Conservation (phyloP, 139 green algal species). For the Closterium sp. region DNA sequence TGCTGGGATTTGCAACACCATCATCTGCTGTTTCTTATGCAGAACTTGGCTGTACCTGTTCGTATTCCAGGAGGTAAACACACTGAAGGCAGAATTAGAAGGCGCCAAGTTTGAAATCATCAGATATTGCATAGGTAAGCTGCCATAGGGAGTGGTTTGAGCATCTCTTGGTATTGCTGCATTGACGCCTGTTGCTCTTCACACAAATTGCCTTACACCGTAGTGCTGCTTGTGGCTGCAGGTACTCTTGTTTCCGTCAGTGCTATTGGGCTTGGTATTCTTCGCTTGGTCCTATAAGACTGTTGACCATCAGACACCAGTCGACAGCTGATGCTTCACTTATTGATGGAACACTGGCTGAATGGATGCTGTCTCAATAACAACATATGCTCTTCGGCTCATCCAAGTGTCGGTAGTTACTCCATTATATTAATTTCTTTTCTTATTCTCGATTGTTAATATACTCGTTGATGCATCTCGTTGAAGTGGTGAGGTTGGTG, state of each 20-base stretch:
- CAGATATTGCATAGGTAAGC: slow-evolving; percentile 53
- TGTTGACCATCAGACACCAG: background rate
- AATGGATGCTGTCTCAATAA: background rate
- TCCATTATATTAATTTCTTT: too few species aligned
- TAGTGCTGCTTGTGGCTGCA: background rate
- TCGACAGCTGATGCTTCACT: background rate
- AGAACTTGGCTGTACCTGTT: background rate
- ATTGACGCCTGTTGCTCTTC: background rate
- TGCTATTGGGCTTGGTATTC: slow-evolving; percentile 42
- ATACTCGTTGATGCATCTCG: too few species aligned
- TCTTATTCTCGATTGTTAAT: too few species aligned
- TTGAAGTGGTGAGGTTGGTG: too few species aligned
- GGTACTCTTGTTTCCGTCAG: slow-evolving; percentile 45
- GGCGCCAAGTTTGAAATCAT: slow-evolving; percentile 49
- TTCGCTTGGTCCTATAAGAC: slow-evolving; percentile 32
- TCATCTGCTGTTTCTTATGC: background rate
- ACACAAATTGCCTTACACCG: background rate
- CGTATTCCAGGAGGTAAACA: slow-evolving; percentile 48
- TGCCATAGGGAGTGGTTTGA: background rate
- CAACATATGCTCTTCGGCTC: background rate
- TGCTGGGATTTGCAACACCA: background rate
- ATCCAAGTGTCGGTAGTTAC: background rate
- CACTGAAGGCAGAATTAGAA: slow-evolving; percentile 44
- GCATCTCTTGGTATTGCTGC: background rate
- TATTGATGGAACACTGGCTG: background rate